Percentiles rank a stretch among this genome's conserved stretches.
phyloP scores from a whole-genome alignment of 2,329 filamentous ascomycete genomes.

The Penicillium decumbens region DNA sequence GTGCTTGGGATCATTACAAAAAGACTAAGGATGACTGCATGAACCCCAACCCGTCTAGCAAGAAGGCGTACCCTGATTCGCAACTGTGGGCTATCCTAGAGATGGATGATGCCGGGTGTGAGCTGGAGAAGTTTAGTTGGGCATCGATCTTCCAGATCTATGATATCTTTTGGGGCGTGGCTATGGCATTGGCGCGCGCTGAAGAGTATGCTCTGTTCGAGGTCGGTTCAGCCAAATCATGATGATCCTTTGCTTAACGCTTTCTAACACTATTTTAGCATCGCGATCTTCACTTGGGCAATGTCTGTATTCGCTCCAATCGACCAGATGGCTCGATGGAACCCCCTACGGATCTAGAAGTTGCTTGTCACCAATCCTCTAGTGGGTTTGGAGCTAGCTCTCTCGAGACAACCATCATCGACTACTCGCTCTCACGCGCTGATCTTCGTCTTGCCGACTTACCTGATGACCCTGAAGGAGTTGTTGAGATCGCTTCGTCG shows the following conservation, averaged over 20 bases:
- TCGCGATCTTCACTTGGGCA: constrained; percentile 63
- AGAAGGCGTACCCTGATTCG: constrained; percentile 49
- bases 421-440: constrained; percentile 64
- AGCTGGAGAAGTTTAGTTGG: constrained; percentile 48
- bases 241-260: not conserved
- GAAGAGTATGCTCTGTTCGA: constrained; percentile 59
- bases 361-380: constrained; percentile 29
- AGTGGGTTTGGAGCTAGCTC: constrained; percentile 50
- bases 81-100: constrained; percentile 62
- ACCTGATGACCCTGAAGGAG: constrained; percentile 21
- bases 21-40: constrained; percentile 43
- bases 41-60: constrained; percentile 55
- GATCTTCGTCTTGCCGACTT: constrained; percentile 37
- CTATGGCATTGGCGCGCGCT: constrained; percentile 56
- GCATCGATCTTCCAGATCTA: constrained; percentile 49
- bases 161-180: constrained; percentile 65
- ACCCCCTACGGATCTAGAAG: constrained; percentile 30
- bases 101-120: constrained; percentile 61
- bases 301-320: constrained; percentile 54
- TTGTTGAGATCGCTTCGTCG: constrained; percentile 36
- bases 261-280: constrained; percentile 40
- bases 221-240: constrained; percentile 22
- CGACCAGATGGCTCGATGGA: constrained; percentile 31
- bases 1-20: constrained; percentile 42
- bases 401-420: constrained; percentile 61